Percentiles rank a stretch among this genome's conserved stretches.
Conservation (phyloP, 2,329 filamentous ascomycete genomes). For the Drechslera avenae region DNA sequence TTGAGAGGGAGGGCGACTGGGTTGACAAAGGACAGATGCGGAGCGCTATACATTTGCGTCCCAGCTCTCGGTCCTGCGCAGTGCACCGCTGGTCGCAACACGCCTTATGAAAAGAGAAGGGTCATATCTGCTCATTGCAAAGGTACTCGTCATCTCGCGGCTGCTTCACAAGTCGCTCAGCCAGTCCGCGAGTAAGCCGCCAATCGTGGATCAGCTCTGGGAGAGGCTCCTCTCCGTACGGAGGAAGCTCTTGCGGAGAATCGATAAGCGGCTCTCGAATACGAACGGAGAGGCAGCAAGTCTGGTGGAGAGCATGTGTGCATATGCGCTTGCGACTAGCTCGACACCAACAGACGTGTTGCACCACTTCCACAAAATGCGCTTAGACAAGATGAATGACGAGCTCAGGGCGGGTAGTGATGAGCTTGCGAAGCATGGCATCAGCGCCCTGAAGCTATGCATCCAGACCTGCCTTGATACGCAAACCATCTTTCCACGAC, state of each 20-base stretch:
- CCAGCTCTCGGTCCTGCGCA: slow-evolving; percentile 63
- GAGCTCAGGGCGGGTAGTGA: slow-evolving; percentile 60
- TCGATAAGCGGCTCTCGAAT: slow-evolving; percentile 59
- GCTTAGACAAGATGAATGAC: slow-evolving; percentile 69
- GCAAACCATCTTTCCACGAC: slow-evolving; percentile 73
- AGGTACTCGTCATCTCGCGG: slow-evolving; percentile 71
- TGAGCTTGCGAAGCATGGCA: slow-evolving; percentile 59
- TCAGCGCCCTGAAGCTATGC: slow-evolving; percentile 73
- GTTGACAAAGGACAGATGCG: slow-evolving; percentile 45
- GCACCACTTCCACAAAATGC: slow-evolving; percentile 75
- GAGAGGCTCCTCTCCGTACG: slow-evolving; percentile 68
- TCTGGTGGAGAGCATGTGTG: slow-evolving; percentile 75
- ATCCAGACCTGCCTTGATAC: slow-evolving; percentile 78
- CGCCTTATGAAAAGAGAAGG: slow-evolving; percentile 58
- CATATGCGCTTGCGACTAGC: slow-evolving; percentile 80
- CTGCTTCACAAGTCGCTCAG: slow-evolving; percentile 75
- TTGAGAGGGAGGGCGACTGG: slow-evolving; percentile 6
- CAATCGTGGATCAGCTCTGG: slow-evolving; percentile 66
- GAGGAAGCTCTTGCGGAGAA: slow-evolving; percentile 67
- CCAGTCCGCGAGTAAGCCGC: slow-evolving; percentile 54
- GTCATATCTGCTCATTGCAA: slow-evolving; percentile 64
- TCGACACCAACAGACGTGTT: slow-evolving; percentile 80
- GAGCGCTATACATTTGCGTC: slow-evolving; percentile 57
- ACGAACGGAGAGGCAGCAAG: slow-evolving; percentile 46
- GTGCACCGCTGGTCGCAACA: slow-evolving; percentile 59